Evolutionary conservation across 2,329 filamentous ascomycete species (phyloP).

Genomic region (Hypoxylon sp.): DNA sequence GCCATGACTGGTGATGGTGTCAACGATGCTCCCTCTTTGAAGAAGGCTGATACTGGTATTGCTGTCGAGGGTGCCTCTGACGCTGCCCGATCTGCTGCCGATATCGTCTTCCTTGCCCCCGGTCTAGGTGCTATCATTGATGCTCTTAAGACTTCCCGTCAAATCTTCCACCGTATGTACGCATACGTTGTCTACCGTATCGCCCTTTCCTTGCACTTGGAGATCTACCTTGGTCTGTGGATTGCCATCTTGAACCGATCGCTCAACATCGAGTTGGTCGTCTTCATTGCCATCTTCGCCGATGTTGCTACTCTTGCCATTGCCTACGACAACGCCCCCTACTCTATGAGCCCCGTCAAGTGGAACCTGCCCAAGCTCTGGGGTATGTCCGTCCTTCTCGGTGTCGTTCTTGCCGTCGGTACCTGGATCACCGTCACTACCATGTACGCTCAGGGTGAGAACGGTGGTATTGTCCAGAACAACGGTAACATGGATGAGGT

Average conservation of each 20-base stretch:
- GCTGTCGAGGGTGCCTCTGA: conserved; percentile 92
- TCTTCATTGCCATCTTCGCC: conserved; percentile 95
- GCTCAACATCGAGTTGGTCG: conserved; percentile 85
- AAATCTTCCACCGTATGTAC: conserved; percentile 98
- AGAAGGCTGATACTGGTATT: conserved; percentile 97
- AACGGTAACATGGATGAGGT: conserved; percentile 83
- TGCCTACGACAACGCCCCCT: conserved; percentile 91
- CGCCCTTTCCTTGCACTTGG: conserved; percentile 87
- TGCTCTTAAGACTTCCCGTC: conserved; percentile 88
- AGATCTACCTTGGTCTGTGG: conserved; percentile 92
- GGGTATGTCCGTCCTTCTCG: conserved; percentile 89
- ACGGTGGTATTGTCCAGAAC: conserved; percentile 90
- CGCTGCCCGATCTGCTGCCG: conserved; percentile 87
- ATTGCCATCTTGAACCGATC: conserved; percentile 86
- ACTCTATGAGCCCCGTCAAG: conserved; percentile 86
- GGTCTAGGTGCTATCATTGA: conserved; percentile 93
- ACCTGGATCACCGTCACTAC: conserved; percentile 92
- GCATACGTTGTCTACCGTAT: conserved; percentile 96
- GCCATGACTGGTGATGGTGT: conserved; percentile 97
- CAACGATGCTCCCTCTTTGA: conserved; percentile 90
- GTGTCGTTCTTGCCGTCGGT: conserved; percentile 80
- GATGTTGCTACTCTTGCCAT: conserved; percentile 93
- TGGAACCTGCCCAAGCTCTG: conserved; percentile 95
- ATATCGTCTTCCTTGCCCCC: conserved; percentile 92
- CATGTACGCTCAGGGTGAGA: conserved; percentile 70